Evolutionary conservation across 306 rosid genomes (phyloP).

Genomic region (Quercus dentata): DNA sequence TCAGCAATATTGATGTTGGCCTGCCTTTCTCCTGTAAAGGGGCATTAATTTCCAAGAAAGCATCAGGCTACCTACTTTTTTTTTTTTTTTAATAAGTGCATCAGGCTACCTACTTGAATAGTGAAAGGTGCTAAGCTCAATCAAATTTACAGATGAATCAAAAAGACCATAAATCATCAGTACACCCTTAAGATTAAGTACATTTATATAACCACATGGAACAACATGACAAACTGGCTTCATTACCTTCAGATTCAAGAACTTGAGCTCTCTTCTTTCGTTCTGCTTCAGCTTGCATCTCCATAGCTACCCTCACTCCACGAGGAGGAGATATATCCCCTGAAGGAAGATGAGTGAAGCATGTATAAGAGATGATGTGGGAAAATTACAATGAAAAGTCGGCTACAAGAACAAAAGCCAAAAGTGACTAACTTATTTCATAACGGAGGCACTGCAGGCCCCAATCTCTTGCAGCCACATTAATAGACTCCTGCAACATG

Average conservation of each 20-base stretch:
- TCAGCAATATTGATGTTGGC: slow-evolving; percentile 86
- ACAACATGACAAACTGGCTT: slow-evolving; percentile 3
- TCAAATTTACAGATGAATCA: slow-evolving; percentile 19
- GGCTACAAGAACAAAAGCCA: slow-evolving; percentile 14
- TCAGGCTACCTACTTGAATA: slow-evolving; percentile 11
- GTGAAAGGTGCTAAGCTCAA: not conserved
- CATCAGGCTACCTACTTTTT: not conserved
- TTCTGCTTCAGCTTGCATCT: slow-evolving; percentile 99
- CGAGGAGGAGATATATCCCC: slow-evolving; percentile 99
- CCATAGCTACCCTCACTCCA: slow-evolving; percentile 95
- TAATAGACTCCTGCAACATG: slow-evolving; percentile 70
- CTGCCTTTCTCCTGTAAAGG: slow-evolving; percentile 85
- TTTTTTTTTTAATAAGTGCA: not conserved
- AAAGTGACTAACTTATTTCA: slow-evolving; percentile 67
- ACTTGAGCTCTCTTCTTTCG: slow-evolving; percentile 95
- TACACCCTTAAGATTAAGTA: not conserved
- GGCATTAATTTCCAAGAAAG: slow-evolving; percentile 20
- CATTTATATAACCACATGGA: not conserved
- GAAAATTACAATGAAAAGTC: slow-evolving; percentile 2
- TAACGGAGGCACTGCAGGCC: slow-evolving; percentile 96
- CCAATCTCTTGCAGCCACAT: slow-evolving; percentile 84
- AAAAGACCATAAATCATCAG: slow-evolving; percentile 5
- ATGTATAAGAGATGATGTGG: not conserved
- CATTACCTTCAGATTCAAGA: slow-evolving; percentile 91
- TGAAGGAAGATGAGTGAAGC: slow-evolving; percentile 29